These are phyloP conservation scores for Penicillium sp. DNA, from an alignment of 2,329 filamentous ascomycete genomes.

Conservation along the genomic window DNA sequence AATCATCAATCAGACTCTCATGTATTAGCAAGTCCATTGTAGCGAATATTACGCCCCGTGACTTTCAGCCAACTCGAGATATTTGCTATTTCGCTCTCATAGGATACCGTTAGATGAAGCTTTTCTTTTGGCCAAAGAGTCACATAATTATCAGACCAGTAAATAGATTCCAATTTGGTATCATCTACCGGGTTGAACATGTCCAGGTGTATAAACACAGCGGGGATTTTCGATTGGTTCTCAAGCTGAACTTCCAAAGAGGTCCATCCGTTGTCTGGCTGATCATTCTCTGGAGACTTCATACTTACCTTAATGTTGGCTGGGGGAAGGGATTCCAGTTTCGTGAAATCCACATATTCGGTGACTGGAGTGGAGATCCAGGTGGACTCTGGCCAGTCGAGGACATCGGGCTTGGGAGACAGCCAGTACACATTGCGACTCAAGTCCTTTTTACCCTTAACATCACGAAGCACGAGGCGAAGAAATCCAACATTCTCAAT, in stretches of 20 bases:
- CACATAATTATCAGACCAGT: slow-evolving; percentile 65
- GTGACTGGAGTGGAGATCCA: slow-evolving; percentile 63
- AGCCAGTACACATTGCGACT: slow-evolving; percentile 65
- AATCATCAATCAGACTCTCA: not conserved
- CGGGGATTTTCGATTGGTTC: slow-evolving; percentile 55
- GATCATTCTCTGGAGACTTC: not conserved
- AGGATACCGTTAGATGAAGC: slow-evolving; percentile 40
- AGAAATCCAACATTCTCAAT: slow-evolving; percentile 52
- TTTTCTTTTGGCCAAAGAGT: slow-evolving; percentile 61
- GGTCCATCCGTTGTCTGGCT: slow-evolving; percentile 1
- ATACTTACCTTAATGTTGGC: slow-evolving; percentile 41
- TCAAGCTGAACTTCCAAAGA: slow-evolving; percentile 46
- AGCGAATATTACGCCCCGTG: slow-evolving; percentile 23
- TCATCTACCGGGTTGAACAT: slow-evolving; percentile 46
- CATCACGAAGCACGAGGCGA: slow-evolving; percentile 49
- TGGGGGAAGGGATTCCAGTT: slow-evolving; percentile 41
- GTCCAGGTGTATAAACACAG: slow-evolving; percentile 58
- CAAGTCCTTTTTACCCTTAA: slow-evolving; percentile 31
- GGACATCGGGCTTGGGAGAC: slow-evolving; percentile 44
- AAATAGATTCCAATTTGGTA: slow-evolving; percentile 52
- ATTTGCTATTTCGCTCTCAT: slow-evolving; percentile 10
- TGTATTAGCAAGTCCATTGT: not conserved
- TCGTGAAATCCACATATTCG: slow-evolving; percentile 51
- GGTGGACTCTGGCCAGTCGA: slow-evolving; percentile 58
- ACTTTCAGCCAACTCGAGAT: slow-evolving; percentile 20